Evolutionary conservation across 2,329 filamentous ascomycete genomes (phyloP).

Genomic region (Byssochlamys sp.): DNA sequence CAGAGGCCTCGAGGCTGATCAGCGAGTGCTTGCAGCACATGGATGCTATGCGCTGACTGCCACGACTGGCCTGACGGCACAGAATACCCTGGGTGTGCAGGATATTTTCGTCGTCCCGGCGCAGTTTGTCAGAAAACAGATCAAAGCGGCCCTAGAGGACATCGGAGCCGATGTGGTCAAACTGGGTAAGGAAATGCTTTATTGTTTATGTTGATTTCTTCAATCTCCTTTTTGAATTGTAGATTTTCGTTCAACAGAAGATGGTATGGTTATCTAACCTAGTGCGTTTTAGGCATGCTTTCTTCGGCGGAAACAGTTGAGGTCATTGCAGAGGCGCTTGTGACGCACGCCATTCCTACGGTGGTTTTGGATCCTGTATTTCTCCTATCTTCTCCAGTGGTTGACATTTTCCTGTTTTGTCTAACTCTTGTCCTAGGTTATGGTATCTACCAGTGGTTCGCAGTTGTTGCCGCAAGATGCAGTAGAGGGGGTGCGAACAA

Average conservation of each 20-base stretch:
- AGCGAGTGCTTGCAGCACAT: conserved; percentile 87
- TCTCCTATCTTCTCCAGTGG: conserved; percentile 1
- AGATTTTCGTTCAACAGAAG: background rate
- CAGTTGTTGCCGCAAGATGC: conserved; percentile 37
- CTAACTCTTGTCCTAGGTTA: conserved; percentile 52
- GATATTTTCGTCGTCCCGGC: conserved; percentile 72
- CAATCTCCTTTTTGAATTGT: background rate
- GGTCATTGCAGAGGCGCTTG: conserved; percentile 57
- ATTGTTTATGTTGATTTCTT: background rate
- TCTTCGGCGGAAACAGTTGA: conserved; percentile 61
- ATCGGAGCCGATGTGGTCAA: conserved; percentile 85
- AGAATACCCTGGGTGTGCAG: conserved; percentile 78
- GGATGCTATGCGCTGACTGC: conserved; percentile 93
- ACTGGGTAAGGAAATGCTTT: conserved; percentile 52
- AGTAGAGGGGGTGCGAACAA: conserved; percentile 29
- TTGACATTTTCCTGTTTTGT: background rate
- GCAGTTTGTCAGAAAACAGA: conserved; percentile 71
- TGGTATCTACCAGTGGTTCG: conserved; percentile 54
- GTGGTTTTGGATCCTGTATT: conserved; percentile 68
- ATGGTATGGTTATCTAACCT: conserved; percentile 2
- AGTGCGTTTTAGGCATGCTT: conserved; percentile 58
- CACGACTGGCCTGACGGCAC: conserved; percentile 88
- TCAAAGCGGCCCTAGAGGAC: conserved; percentile 74
- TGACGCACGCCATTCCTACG: conserved; percentile 46
- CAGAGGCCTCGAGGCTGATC: conserved; percentile 88